Conservation (phyloP, 495 filamentous ascomycete species). For the Aspergillus sclerotiicarbonarius region DNA sequence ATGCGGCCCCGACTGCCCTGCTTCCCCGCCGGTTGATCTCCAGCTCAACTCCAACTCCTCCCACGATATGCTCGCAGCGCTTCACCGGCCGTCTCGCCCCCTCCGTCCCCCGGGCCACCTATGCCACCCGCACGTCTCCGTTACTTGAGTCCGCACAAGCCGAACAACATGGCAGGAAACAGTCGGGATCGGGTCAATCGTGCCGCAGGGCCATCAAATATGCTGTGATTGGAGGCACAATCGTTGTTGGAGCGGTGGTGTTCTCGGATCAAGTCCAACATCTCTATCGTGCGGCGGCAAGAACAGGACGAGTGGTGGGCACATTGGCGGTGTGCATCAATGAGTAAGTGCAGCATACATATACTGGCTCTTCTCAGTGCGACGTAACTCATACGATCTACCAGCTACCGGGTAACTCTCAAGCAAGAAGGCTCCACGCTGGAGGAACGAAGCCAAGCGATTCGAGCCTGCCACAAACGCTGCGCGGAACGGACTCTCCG, state of each 20-base stretch:
- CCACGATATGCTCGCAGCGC: constrained; percentile 6
- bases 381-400: constrained; percentile 1
- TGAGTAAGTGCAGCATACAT: constrained; percentile 63
- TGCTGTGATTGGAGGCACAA: constrained; percentile 50
- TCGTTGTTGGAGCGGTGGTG: constrained; percentile 57
- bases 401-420: constrained; percentile 79
- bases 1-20: neutral
- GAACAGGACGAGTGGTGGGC: constrained; percentile 76
- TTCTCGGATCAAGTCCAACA: constrained; percentile 73
- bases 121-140: constrained; percentile 11
- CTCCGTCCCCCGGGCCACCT: neutral
- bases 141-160: constrained; percentile 22
- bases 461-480: constrained; percentile 86
- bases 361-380: neutral
- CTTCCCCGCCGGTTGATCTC: constrained; percentile 8
- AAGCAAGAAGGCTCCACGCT: constrained; percentile 58
- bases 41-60: neutral
- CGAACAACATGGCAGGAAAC: constrained; percentile 15
- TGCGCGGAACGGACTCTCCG: constrained; percentile 85
- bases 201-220: constrained; percentile 39
- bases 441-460: constrained; percentile 59
- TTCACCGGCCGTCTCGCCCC: neutral
- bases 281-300: constrained; percentile 67
- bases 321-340: constrained; percentile 80
- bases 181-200: constrained; percentile 20